phyloP scores from a whole-genome alignment of 2,329 filamentous ascomycete genomes.

The Colletotrichum horii region DNA sequence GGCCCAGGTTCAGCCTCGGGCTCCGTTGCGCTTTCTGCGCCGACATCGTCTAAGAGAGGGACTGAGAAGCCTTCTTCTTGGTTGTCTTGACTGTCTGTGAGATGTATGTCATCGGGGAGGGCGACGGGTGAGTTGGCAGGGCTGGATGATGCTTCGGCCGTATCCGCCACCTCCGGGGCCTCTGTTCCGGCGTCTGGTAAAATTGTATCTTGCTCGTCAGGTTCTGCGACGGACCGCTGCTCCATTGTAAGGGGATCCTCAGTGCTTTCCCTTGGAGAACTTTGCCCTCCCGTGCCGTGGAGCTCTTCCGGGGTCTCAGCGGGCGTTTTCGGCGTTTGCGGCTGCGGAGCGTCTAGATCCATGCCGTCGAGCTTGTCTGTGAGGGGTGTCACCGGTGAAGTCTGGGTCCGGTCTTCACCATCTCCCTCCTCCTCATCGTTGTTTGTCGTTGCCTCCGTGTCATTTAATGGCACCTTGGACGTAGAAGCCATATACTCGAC shows the following conservation, averaged over 20 bases:
- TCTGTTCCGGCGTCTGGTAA: not conserved
- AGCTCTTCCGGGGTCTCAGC: not conserved
- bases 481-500: not conserved
- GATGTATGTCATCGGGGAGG: not conserved
- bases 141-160: not conserved
- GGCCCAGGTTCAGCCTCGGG: not conserved
- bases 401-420: not conserved
- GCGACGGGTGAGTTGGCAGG: not conserved
- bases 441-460: not conserved
- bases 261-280: not conserved
- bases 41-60: not conserved
- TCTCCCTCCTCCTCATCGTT: not conserved
- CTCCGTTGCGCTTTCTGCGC: not conserved
- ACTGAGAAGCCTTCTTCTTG: not conserved
- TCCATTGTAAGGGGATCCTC: not conserved
- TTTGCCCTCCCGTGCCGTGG: accelerated
- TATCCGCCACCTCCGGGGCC: accelerated
- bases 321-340: not conserved
- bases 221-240: not conserved
- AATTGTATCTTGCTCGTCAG: not conserved
- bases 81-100: not conserved
- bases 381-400: not conserved
- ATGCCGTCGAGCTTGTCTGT: not conserved
- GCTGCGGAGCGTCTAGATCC: not conserved
- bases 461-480: not conserved